These are phyloP conservation scores for Filobasidium wieringae DNA, from an alignment of 768 basidiomycete species.

Conservation along the genomic window DNA sequence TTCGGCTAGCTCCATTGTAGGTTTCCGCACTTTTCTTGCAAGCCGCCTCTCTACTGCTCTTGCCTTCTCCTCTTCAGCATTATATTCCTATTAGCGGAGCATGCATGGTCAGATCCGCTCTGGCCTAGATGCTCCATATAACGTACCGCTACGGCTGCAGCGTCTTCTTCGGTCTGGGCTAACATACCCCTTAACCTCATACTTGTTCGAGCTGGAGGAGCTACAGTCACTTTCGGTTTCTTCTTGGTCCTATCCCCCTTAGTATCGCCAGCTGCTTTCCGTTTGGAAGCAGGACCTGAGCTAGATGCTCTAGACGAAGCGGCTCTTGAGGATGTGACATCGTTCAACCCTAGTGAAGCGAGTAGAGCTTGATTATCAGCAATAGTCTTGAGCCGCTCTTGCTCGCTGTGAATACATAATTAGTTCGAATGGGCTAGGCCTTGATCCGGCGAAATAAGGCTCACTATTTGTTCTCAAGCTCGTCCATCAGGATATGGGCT, in stretches of 20 bases:
- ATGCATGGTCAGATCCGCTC: background rate
- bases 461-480: background rate
- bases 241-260: background rate
- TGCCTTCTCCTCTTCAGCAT: background rate
- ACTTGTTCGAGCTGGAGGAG: background rate
- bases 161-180: background rate
- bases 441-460: background rate
- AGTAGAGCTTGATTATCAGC: constrained; percentile 32
- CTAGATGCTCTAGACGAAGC: background rate
- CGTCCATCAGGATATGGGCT: no score
- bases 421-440: no score
- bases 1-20: background rate
- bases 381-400: constrained; percentile 35
- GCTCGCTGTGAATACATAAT: constrained; percentile 25
- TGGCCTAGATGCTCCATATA: background rate
- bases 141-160: background rate
- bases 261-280: background rate
- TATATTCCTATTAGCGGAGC: background rate
- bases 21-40: constrained; percentile 3
- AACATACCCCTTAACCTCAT: background rate
- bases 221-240: background rate
- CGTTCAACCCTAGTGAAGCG: constrained; percentile 32
- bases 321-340: constrained; percentile 6
- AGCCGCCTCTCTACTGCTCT: background rate
- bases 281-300: background rate